A percentile compares a stretch with the other conserved stretches of the same genome.
Evolutionary conservation across 208 protist genomes (phyloP).

Genomic region (Leishmania amazonensis): DNA sequence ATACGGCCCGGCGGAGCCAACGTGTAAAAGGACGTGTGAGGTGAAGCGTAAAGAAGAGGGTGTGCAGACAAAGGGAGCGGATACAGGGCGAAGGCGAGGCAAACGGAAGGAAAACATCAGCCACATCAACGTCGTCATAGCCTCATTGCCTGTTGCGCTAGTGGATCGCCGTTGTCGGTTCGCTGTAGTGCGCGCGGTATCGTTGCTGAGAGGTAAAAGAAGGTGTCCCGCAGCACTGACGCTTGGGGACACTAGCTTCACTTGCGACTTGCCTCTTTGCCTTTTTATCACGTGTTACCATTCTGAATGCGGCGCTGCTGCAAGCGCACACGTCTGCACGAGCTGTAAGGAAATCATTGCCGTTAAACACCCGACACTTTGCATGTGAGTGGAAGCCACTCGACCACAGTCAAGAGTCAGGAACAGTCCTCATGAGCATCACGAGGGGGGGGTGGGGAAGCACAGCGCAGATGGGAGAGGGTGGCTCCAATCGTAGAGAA

Average conservation of each 20-base stretch:
- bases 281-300: neutral
- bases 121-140: neutral
- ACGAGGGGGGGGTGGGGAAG: neutral
- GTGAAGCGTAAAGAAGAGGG: neutral
- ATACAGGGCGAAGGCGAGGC: neutral
- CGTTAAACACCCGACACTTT: neutral
- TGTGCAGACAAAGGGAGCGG: neutral
- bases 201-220: neutral
- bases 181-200: neutral
- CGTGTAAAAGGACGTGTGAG: neutral
- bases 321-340: neutral
- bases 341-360: neutral
- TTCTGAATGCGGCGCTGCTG: neutral
- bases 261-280: neutral
- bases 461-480: neutral
- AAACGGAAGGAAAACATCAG: neutral
- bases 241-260: neutral
- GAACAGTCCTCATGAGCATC: neutral
- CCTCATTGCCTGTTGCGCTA: neutral
- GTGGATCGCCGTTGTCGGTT: neutral
- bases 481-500: neutral
- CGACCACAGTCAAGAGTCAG: neutral
- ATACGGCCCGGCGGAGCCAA: neutral
- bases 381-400: neutral
- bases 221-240: neutral